These are phyloP conservation scores for Penicillium coffeae DNA, from an alignment of 495 filamentous ascomycete genomes.

Conservation along the genomic window DNA sequence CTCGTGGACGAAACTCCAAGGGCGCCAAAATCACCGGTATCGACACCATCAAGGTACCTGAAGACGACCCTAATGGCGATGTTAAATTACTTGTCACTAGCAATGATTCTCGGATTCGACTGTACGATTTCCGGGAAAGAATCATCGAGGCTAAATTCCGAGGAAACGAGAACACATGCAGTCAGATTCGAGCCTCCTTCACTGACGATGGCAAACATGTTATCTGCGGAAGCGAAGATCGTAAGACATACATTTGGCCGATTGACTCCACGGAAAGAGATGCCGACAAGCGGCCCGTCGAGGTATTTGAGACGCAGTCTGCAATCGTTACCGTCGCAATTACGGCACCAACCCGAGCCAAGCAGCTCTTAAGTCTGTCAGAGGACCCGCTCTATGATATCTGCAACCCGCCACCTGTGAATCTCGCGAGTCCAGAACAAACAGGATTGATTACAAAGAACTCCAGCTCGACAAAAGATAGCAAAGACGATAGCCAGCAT, in stretches of 20 bases:
- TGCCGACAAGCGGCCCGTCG: slow-evolving; percentile 73
- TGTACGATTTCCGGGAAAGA: slow-evolving; percentile 85
- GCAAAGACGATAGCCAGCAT: slow-evolving; percentile 11
- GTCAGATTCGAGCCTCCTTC: slow-evolving; percentile 86
- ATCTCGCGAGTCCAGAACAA: slow-evolving; percentile 72
- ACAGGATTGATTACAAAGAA: slow-evolving; percentile 37
- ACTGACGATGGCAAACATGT: slow-evolving; percentile 85
- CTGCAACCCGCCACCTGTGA: slow-evolving; percentile 92
- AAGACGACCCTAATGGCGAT: slow-evolving; percentile 61
- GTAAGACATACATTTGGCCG: slow-evolving; percentile 86
- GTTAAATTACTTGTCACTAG: slow-evolving; percentile 87
- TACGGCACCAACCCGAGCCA: slow-evolving; percentile 75
- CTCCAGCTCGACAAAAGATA: slow-evolving; percentile 12
- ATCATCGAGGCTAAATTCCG: slow-evolving; percentile 84
- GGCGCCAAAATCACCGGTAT: slow-evolving; percentile 98
- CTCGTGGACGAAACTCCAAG: slow-evolving; percentile 87
- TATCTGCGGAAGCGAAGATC: slow-evolving; percentile 91
- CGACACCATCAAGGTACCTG: slow-evolving; percentile 64
- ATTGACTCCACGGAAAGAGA: slow-evolving; percentile 59
- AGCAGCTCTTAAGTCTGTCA: slow-evolving; percentile 71
- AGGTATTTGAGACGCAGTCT: slow-evolving; percentile 86
- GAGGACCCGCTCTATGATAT: slow-evolving; percentile 93
- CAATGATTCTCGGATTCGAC: slow-evolving; percentile 89
- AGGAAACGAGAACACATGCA: slow-evolving; percentile 87
- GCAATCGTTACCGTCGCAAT: slow-evolving; percentile 83